Evolutionary conservation across 495 filamentous ascomycete genomes (phyloP), one percentile per base, ranked within the genome.

Genomic region (Penicillium robsamsonii): DNA sequence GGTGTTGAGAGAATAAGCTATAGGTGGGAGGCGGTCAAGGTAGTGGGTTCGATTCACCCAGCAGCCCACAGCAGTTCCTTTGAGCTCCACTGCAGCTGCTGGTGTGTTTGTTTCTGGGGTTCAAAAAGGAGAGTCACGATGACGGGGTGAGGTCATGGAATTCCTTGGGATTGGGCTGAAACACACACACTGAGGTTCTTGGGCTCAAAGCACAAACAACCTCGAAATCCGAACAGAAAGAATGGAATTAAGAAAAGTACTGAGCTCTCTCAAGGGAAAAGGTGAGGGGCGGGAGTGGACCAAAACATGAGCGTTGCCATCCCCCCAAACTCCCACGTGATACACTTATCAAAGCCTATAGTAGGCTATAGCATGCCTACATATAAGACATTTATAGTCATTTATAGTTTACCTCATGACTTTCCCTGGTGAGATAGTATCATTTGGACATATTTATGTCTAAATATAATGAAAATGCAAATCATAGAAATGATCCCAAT

Each of bases 221-320:
- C 24, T 40, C 13, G 8, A 25, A 53, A 45, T 42, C 38, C 35
- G 2, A 43, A 41, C 15, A 11, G 30, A 24, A 20, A 29, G 31
- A 46, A 38, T 35, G 15, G 38, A 44, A 22, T 43, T 46, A 24
- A 35, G n/a, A 33, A 40, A 42, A 22, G 50, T 37, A 24, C 27
- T 45, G 50, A 53, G 48, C 48, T 49, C 48, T 49, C 49, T 47
- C 17, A 31, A 25, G 60, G 53, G 55, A 46, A 59, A 48, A 55
- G 61, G 56, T 50, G 62, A 64, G 64, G 64, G 62, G 64, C 64
- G 64, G 61, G 50, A 51, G 64, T 64, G 64, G 62, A 62, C 53
- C 64, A 67, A 67, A 67, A 67, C 64, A 65, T 57, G 30, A 42
- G 29, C 47, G 56, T 25, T 30, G 40, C 29, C 44, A 38, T 47